A percentile compares a stretch with the other conserved stretches of the same genome.
Conservation (phyloP, 768 basidiomycete species). For the Leccinum uliginosum region DNA sequence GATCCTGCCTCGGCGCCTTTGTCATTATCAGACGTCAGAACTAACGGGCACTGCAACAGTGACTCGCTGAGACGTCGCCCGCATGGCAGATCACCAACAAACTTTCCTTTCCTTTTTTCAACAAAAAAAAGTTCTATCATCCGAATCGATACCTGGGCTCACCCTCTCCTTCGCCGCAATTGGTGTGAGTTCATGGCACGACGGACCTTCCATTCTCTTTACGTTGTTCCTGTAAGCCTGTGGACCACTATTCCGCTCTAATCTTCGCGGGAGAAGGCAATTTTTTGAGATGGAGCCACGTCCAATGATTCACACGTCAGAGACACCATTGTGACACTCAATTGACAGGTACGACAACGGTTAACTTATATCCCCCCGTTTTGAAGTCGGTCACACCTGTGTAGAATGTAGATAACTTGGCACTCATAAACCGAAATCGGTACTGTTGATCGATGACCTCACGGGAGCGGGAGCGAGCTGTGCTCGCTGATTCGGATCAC, state of each 20-base stretch:
- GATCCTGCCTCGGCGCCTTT: conserved; percentile 1
- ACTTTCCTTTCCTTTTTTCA: neutral
- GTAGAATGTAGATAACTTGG: conserved; percentile 2
- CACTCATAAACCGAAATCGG: neutral
- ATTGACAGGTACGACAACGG: conserved; percentile 7
- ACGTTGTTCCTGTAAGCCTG: neutral
- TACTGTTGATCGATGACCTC: conserved; percentile 12
- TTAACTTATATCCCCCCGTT: conserved; percentile 10
- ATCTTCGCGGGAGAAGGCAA: conserved; percentile 29
- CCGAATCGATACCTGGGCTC: neutral
- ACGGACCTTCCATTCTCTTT: neutral
- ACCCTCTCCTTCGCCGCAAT: neutral
- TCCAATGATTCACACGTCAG: conserved; percentile 19
- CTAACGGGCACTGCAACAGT: neutral
- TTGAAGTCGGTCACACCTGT: conserved; percentile 1
- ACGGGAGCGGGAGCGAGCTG: neutral
- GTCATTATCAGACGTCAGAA: neutral
- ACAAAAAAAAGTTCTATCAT: neutral
- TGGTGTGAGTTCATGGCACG: neutral
- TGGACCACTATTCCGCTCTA: conserved; percentile 1
- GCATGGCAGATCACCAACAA: neutral
- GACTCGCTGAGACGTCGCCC: neutral
- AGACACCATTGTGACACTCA: neutral
- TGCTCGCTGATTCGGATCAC: neutral
- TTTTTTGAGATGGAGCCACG: neutral